Base-by-base conservation (phyloP, 768 basidiomycete species). In the Lyophyllum shimeji region DNA sequence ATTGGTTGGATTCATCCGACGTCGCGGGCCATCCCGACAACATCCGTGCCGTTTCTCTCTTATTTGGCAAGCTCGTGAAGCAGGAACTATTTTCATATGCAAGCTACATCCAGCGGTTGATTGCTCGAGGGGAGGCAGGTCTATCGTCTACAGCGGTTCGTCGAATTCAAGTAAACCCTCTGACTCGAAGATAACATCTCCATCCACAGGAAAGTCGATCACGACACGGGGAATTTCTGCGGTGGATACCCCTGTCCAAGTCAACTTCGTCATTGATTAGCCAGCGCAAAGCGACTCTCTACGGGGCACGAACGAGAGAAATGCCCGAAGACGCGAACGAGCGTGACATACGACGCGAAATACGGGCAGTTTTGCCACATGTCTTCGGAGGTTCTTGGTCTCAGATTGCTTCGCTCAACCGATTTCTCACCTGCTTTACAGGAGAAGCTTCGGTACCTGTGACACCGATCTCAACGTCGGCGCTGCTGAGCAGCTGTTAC, bases 101-200 rank as follows among this genome's bases (percentile, higher is more conserved):
- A 13, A 77, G 76, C 40, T 93, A 93, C 63, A 81, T 93, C 37
- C 89, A 91, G 63, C 82, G 89, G 40, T 75, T 93, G n/a, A 83
- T 94, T 52, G 90, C 90, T 3, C 81, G 92, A 17, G 86, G 89
- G 8, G 91, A 93, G 66, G 62, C 69, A 0, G 87, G 85, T 7
- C 68, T 91, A 33, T 78, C 79, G 3, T 76, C 67, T 58, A 68
- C 69, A 15, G 80, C 85, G 69, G 87, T 87, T 62, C 31, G 78
- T 60, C 50, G 18, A 31, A 34, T 33, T n/a, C 24, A 3, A 11
- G 31, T 24, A 47, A 46, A 9, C 11, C 1, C 52, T 40, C 42
- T 51, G 37, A 53, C 29, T 46, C 11, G 29, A 61, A 57, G 60
- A 63, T 45, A 52, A 27, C n/a, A 17, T 50, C 29, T 45, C n/a